A percentile compares a stretch with the other conserved stretches of the same genome.
These are phyloP conservation scores for Protomyces macrosporus DNA, from an alignment of 1,139 yeast genomes.

Conservation along the genomic window DNA sequence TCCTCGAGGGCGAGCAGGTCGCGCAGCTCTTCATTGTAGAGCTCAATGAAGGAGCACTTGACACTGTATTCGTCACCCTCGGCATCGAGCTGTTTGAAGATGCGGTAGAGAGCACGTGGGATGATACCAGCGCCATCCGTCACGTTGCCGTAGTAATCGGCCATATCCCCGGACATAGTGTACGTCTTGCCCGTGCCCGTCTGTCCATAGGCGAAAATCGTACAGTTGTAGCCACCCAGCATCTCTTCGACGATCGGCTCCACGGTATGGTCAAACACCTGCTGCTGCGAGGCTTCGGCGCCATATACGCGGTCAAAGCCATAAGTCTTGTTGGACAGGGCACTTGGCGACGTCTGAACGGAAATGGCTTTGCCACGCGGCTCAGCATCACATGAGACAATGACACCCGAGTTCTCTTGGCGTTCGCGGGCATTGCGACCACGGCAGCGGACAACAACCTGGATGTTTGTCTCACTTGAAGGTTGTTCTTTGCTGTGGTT, in stretches of 20 bases:
- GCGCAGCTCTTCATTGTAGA: constrained; percentile 66
- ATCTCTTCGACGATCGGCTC: constrained; percentile 52
- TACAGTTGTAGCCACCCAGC: constrained; percentile 52
- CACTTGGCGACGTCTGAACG: constrained; percentile 37
- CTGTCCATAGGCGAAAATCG: constrained; percentile 82
- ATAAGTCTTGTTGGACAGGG: constrained; percentile 47
- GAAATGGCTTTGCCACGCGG: constrained; percentile 35
- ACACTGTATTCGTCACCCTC: constrained; percentile 52
- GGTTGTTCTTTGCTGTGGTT: not conserved
- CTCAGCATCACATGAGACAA: constrained; percentile 43
- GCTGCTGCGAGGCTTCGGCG: constrained; percentile 62
- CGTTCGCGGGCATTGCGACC: constrained; percentile 72
- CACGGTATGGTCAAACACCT: constrained; percentile 56
- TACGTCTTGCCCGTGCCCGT: constrained; percentile 85
- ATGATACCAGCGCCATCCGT: constrained; percentile 56
- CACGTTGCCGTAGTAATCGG: constrained; percentile 31
- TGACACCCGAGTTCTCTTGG: constrained; percentile 63
- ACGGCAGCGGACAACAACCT: constrained; percentile 84
- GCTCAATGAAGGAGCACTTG: constrained; percentile 63
- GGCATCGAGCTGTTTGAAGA: constrained; percentile 46
- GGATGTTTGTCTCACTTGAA: constrained; percentile 46
- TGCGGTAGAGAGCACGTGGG: constrained; percentile 55
- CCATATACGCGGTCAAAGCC: constrained; percentile 68
- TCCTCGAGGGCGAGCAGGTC: constrained; percentile 49
- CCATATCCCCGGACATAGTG: constrained; percentile 73